Evolutionary conservation across 1,284 basidiomycete genomes (phyloP).

Genomic region (Sparassis latifolia): DNA sequence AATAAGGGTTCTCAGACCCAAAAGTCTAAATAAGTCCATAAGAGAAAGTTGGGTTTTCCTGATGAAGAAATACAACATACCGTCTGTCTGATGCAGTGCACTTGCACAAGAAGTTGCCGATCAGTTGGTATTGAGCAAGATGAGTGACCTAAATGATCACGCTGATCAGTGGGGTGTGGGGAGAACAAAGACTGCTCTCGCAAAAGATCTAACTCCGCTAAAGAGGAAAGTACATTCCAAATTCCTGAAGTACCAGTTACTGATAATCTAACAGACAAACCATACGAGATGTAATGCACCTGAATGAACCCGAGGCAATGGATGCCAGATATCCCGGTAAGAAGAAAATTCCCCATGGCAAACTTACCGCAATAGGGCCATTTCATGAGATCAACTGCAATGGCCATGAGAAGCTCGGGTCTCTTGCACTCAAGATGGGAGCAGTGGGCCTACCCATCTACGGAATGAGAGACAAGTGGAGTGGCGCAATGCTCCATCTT

Average conservation of each 20-base stretch:
- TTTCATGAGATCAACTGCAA: slow-evolving; percentile 19
- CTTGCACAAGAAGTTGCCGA: background rate
- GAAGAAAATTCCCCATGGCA: slow-evolving; percentile 1
- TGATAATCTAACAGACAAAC: background rate
- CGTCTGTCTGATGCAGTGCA: background rate
- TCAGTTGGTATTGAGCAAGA: background rate
- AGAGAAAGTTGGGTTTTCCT: too few species aligned
- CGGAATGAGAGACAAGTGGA: slow-evolving; percentile 22
- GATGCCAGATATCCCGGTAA: background rate
- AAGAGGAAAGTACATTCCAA: too few species aligned
- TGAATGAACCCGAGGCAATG: background rate
- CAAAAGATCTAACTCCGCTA: slow-evolving; percentile 1
- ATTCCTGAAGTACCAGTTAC: too few species aligned
- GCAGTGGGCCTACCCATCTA: slow-evolving; percentile 23
- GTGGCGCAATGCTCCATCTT: slow-evolving; percentile 13
- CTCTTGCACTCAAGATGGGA: slow-evolving; percentile 22
- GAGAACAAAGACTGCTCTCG: background rate
- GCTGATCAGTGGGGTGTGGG: background rate
- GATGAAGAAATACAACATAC: slow-evolving; percentile 1
- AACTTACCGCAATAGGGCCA: slow-evolving; percentile 12
- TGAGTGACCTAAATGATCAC: background rate
- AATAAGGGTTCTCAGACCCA: too few species aligned
- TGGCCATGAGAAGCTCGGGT: slow-evolving; percentile 23
- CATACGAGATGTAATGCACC: background rate
- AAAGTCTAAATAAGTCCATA: too few species aligned